Conservation (phyloP, 139 green algal species). For the Tetradesmus lagerheimii region DNA sequence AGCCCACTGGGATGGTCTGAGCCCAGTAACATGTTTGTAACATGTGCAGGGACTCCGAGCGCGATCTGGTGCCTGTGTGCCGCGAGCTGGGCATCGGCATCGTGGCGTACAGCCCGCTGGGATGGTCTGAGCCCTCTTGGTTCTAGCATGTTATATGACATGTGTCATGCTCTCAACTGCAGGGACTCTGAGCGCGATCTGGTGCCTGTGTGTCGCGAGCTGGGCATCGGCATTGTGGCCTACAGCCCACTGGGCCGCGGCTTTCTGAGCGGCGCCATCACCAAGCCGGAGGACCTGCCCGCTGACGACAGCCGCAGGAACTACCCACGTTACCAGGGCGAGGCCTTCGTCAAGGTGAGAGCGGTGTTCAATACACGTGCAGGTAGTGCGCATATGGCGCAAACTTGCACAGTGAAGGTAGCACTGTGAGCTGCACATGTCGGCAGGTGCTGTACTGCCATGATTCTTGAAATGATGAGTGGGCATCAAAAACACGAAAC, state of each 20-base stretch:
- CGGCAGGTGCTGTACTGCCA: too few species aligned
- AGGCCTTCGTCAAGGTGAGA: slow-evolving; percentile 25
- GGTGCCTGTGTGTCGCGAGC: slow-evolving; percentile 71
- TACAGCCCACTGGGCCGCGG: slow-evolving; percentile 76
- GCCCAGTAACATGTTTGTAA: background rate
- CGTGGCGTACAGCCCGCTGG: slow-evolving; percentile 72
- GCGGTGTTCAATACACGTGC: too few species aligned
- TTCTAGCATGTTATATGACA: slow-evolving; percentile 56
- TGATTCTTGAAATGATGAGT: too few species aligned
- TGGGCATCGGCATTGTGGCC: slow-evolving; percentile 78
- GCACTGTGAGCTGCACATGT: too few species aligned
- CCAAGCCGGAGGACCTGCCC: slow-evolving; percentile 36
- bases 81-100: slow-evolving; percentile 82
- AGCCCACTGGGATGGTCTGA: slow-evolving; percentile 56
- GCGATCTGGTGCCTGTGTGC: slow-evolving; percentile 69
- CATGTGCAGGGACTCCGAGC: slow-evolving; percentile 58
- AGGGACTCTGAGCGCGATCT: slow-evolving; percentile 71
- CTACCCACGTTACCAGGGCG: slow-evolving; percentile 36
- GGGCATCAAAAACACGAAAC: too few species aligned
- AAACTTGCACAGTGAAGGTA: too few species aligned
- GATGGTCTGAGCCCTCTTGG: slow-evolving; percentile 45
- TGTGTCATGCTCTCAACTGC: background rate
- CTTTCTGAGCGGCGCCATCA: slow-evolving; percentile 63
- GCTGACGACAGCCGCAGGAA: slow-evolving; percentile 39
- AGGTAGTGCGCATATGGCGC: too few species aligned